These are phyloP conservation scores for Globisporangium heterothallicum DNA, from an alignment of 352 stramenopile genomes.

Conservation along the genomic window DNA sequence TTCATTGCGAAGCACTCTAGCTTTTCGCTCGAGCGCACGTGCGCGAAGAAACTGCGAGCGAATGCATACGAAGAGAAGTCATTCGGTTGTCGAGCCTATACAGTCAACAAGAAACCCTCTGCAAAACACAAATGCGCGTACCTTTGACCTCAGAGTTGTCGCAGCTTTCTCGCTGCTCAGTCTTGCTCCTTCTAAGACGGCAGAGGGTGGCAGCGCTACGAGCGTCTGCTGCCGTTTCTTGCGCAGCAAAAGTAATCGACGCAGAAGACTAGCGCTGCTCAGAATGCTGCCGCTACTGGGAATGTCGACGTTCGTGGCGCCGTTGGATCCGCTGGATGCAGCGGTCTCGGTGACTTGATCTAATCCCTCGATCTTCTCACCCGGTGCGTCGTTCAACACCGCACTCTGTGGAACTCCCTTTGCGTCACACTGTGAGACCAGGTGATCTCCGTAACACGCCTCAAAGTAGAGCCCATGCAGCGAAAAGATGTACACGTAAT, in stretches of 20 bases:
- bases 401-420: not conserved
- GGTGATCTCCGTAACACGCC: slow-evolving; percentile 14
- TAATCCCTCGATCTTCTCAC: not conserved
- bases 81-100: too few relatives aligned
- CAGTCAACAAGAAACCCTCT: too few relatives aligned
- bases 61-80: not conserved
- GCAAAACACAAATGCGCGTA: too few relatives aligned
- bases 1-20: slow-evolving; percentile 21
- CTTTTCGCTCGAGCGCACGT: slow-evolving; percentile 23
- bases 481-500: slow-evolving; percentile 34
- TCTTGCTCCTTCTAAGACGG: slow-evolving; percentile 30
- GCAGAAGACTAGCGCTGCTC: slow-evolving; percentile 22
- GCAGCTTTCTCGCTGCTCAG: slow-evolving; percentile 28
- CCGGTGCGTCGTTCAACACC: not conserved
- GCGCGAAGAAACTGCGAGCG: slow-evolving; percentile 28
- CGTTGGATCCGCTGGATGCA: not conserved
- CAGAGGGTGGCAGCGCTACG: slow-evolving; percentile 19
- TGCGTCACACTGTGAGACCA: not conserved
- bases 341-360: not conserved
- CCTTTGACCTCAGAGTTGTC: slow-evolving; percentile 40
- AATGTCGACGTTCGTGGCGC: not conserved
- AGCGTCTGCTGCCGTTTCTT: slow-evolving; percentile 26
- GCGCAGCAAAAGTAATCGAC: slow-evolving; percentile 31
- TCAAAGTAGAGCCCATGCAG: slow-evolving; percentile 37
- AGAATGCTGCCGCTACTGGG: not conserved